phyloP scores from a whole-genome alignment of 352 stramenopile species.

The Phytophthora litchii region DNA sequence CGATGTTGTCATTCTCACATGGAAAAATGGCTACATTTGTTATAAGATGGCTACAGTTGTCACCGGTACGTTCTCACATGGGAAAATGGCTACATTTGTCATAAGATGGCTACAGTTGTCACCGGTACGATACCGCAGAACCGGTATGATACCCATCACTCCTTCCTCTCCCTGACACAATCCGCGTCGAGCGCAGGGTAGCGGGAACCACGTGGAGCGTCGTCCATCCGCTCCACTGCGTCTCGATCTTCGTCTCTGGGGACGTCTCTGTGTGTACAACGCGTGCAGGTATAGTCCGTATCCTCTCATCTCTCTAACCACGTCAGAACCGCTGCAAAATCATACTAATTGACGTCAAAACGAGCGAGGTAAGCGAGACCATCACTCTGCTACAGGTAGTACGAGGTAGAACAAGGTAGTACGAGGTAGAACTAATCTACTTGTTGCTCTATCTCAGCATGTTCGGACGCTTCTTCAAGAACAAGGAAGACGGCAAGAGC shows the following conservation, averaged over 20 bases:
- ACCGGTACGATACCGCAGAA: too few species aligned
- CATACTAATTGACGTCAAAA: conserved; percentile 12
- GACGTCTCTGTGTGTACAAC: neutral
- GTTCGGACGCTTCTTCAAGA: conserved; percentile 86
- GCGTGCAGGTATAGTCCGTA: conserved; percentile 1
- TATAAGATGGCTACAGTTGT: too few species aligned
- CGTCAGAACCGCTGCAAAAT: neutral
- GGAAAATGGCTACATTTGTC: too few species aligned
- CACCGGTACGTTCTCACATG: too few species aligned
- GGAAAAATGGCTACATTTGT: too few species aligned
- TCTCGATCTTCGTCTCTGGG: conserved; percentile 1
- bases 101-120: too few species aligned
- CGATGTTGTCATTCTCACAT: too few species aligned
- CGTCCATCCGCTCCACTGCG: neutral
- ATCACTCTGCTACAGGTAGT: neutral
- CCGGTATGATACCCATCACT: neutral
- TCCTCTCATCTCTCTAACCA: neutral
- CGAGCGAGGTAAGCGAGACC: conserved; percentile 4
- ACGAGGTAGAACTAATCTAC: conserved; percentile 5
- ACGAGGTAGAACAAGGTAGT: neutral
- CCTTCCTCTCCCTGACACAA: conserved; percentile 14
- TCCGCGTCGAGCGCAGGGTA: conserved; percentile 4
- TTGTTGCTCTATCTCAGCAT: conserved; percentile 37
- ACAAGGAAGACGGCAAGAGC: conserved; percentile 78
- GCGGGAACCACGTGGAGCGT: conserved; percentile 20